Base-by-base conservation (phyloP, 352 stramenopile species). In the Pythium scleroteichum region DNA sequence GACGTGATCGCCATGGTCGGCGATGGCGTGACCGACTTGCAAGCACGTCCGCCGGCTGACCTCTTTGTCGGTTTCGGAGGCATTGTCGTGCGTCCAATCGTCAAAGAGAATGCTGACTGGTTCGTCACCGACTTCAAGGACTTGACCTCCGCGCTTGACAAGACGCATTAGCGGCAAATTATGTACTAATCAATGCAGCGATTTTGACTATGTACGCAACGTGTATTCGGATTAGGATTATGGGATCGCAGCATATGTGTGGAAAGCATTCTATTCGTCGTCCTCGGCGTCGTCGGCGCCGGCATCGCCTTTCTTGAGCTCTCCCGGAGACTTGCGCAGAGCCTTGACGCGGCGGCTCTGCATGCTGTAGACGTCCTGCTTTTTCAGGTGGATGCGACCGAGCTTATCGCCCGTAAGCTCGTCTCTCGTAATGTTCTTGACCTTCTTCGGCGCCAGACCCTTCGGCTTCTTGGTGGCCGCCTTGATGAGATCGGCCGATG, bases 1-100 rank as follows among this genome's bases (percentile, higher is more conserved):
- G 67, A 96, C n/a, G 93, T 82, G 14, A 94, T 99, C 44, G 87
- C 98, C 9, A 99, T 99, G 97, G 82, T 99, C n/a, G 97, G 97
- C 38, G 97, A 99, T 74, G 97, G 97, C 27, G 97, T 97, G 13
- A 99, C 97, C 2, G 97, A 99, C 81, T 75, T 98, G 70, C 93
- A 99, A 76, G 97, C 97, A 17, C 97, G 97, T 32, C 97, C 97
- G 40, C 97, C 97, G 10, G 97, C 97, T 1, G 79, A 98, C 56
- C 82, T 97, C 10, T 99, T 99, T 69, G 95, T 99, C 62, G 97
- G 97, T 44, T 99, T 98, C 72, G 97, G 97, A 29, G 97, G 97
- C 40, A 88, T 99, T 41, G 87, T 97, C n/a, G 88, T 82, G 22
- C 90, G 97, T 57, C 81, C 98, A 26, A 76, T 96, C 32, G 96